These are phyloP conservation scores for Cucurbita moschata DNA, from an alignment of 306 rosid species.

Conservation along the genomic window DNA sequence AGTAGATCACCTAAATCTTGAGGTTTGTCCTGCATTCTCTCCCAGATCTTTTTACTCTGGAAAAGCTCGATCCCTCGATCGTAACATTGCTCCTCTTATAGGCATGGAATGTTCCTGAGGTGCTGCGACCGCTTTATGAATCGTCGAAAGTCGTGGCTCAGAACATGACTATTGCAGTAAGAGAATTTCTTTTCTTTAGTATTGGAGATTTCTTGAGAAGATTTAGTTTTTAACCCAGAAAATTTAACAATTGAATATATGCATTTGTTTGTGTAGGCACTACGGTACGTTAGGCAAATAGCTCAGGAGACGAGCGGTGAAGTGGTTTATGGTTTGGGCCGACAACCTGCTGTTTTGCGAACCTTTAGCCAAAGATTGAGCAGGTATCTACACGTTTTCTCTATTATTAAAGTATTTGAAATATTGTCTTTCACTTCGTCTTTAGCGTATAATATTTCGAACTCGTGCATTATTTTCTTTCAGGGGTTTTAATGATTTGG, in stretches of 20 bases:
- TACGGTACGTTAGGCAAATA: slow-evolving; percentile 77
- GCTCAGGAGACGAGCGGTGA: slow-evolving; percentile 97
- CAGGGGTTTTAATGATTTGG: slow-evolving; percentile 95
- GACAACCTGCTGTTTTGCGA: slow-evolving; percentile 92
- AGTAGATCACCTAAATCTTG: slow-evolving; percentile 90
- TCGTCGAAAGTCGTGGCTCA: slow-evolving; percentile 87
- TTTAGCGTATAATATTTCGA: background rate
- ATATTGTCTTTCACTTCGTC: background rate
- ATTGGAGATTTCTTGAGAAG: background rate
- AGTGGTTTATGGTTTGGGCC: slow-evolving; percentile 83
- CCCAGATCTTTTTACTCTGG: background rate
- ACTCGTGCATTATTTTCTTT: background rate
- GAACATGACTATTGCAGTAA: slow-evolving; percentile 83
- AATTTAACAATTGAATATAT: background rate
- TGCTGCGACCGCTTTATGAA: slow-evolving; percentile 87
- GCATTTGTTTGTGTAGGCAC: slow-evolving; percentile 40
- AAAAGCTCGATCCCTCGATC: background rate
- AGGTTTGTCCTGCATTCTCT: slow-evolving; percentile 29
- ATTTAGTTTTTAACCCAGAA: background rate
- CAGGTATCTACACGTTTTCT: slow-evolving; percentile 26
- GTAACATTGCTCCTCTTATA: background rate
- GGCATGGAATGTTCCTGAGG: slow-evolving; percentile 99
- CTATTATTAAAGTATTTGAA: background rate
- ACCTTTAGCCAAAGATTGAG: slow-evolving; percentile 92
- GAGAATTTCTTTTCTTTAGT: slow-evolving; percentile 4